Conservation (phyloP, 1,284 basidiomycete genomes). For the Malassezia caprae region DNA sequence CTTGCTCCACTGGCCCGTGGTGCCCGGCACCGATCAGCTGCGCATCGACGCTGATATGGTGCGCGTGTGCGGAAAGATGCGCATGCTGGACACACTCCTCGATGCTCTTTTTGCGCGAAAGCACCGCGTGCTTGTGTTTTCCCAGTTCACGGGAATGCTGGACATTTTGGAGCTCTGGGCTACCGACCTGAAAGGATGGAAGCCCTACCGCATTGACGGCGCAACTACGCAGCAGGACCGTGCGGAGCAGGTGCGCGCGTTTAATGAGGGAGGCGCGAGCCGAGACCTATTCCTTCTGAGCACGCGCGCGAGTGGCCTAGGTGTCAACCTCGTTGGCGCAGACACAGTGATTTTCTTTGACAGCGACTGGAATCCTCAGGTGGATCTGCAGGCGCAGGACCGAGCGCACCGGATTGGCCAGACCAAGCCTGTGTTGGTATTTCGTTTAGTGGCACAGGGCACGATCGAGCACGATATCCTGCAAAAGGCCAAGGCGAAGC, state of each 20-base stretch:
- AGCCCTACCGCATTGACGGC: conserved; percentile 82
- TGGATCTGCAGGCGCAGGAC: conserved; percentile 92
- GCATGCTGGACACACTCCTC: conserved; percentile 77
- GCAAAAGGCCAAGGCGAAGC: conserved; percentile 73
- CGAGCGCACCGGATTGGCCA: conserved; percentile 92
- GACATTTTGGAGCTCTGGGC: conserved; percentile 65
- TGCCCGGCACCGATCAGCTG: conserved; percentile 55
- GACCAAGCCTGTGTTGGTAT: conserved; percentile 58
- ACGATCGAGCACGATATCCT: conserved; percentile 87
- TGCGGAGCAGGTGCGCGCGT: conserved; percentile 70
- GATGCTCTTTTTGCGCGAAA: conserved; percentile 68
- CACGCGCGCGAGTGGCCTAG: conserved; percentile 78
- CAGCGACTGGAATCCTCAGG: conserved; percentile 84
- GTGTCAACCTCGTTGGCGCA: conserved; percentile 77
- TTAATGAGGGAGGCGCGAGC: conserved; percentile 61
- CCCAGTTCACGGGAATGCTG: conserved; percentile 74
- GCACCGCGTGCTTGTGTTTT: conserved; percentile 85
- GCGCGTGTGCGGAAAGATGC: conserved; percentile 87
- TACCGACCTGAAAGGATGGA: conserved; percentile 60
- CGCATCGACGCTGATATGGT: conserved; percentile 59
- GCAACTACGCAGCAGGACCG: conserved; percentile 66
- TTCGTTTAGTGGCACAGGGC: conserved; percentile 62
- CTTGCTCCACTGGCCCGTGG: conserved; percentile 76
- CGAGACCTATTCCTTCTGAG: conserved; percentile 70
- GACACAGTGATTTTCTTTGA: conserved; percentile 64